A percentile compares a stretch with the other conserved stretches of the same genome.
These are phyloP conservation scores for Dioscorea zingiberensis DNA, from an alignment of 106 monocot species.

Conservation along the genomic window DNA sequence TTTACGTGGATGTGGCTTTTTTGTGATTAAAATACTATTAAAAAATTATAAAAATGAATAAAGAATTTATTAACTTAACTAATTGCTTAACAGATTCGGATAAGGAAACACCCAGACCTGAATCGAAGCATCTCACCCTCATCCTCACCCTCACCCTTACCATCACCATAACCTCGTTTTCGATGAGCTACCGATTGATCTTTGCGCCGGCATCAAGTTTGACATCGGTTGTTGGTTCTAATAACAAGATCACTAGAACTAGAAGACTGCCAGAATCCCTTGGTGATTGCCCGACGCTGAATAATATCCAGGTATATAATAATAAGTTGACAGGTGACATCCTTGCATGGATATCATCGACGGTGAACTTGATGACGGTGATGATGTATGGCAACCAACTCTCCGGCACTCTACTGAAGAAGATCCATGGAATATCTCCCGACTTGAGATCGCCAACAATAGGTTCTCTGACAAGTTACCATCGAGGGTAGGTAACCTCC, in stretches of 20 bases:
- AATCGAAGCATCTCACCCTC: too few species aligned
- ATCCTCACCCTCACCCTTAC: too few species aligned
- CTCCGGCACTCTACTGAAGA: constrained; percentile 43
- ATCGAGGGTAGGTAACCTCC: constrained; percentile 12
- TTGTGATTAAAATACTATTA: too few species aligned
- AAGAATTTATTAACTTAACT: too few species aligned
- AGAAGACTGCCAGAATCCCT: constrained; percentile 47
- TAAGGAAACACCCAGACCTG: too few species aligned
- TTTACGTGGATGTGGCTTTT: too few species aligned
- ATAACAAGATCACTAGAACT: constrained; percentile 49
- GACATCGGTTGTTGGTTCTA: constrained; percentile 17
- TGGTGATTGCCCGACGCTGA: constrained; percentile 23
- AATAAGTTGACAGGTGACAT: constrained; percentile 51
- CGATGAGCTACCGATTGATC: constrained; percentile 38
- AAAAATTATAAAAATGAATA: too few species aligned
- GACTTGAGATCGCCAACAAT: constrained; percentile 52
- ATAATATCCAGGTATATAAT: constrained; percentile 30
- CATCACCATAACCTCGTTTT: too few species aligned
- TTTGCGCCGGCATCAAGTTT: constrained; percentile 35
- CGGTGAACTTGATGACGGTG: constrained; percentile 20
- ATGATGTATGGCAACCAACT: constrained; percentile 39
- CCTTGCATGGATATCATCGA: constrained; percentile 45
- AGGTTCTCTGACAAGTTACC: constrained; percentile 58
- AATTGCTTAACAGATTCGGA: too few species aligned
- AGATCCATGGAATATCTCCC: constrained; percentile 34